Base-by-base conservation (phyloP, 2,329 filamentous ascomycete genomes). In the Pezicula radicicola region DNA sequence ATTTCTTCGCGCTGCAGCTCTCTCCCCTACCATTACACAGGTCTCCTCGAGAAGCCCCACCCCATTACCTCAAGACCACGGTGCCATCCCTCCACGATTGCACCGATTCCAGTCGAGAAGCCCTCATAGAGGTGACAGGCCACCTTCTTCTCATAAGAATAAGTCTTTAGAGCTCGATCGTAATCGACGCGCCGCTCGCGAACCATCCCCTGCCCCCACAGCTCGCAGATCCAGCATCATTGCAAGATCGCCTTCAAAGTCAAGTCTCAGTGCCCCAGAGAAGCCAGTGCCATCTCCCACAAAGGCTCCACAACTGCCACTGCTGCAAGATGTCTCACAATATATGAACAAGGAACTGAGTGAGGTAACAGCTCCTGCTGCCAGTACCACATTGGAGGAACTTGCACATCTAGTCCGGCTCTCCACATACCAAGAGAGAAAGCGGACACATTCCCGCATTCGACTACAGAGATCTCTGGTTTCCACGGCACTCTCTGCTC, bases 391-490 rank as follows among this genome's bases (percentile, higher is more conserved):
- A 13, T 75, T 93, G 55, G 84, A 89, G 63, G 88, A 92, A 70
- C 80, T 93, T 59, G 88, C 88, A 48, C 88, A 91, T 68, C 72
- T 92, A 62, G 87, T 91, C 58, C 84, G 88, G 55, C 75, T 91
- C 56, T 88, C 88, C 66, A 88, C 85, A 63, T 91, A 91, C 68
- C 89, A 93, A 71, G 86, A 90, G 76, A 87, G 87, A 75, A 88
- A 89, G 76, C 83, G 88, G 71, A 78, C 81, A 58, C 85, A 87
- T 65, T 88, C 85, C 43, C 80, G 89, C 60, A 76, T 88, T 58
- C 85, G 88, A 52, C 77, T 94, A 49, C 87, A 91, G 67, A 79
- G 86, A 64, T 88, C 82, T 65, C 75, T 92, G 55, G 81, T 92
- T 49, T 88, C 87, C 18, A 89, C 86, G 41, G 88, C 88, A 37